phyloP scores from a whole-genome alignment of 345 rosid genomes.

The Linum usitatissimum region DNA sequence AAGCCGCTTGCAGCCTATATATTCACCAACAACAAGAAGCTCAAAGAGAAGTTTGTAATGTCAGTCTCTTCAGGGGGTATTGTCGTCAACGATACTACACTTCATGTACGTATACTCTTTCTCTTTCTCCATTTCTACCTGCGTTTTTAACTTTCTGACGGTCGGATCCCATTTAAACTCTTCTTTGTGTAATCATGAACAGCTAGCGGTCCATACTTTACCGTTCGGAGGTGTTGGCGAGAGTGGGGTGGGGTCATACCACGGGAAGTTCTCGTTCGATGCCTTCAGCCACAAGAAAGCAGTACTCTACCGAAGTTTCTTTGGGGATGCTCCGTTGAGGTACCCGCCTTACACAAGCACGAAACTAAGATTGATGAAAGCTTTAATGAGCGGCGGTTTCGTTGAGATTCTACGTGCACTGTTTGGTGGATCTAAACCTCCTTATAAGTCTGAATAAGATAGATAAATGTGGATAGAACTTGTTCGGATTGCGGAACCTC shows the following conservation, averaged over 20 bases:
- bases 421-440: not conserved
- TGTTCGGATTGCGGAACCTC: not conserved
- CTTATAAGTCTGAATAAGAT: not conserved
- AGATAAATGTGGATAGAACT: not conserved
- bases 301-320: slow-evolving; percentile 55
- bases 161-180: not conserved
- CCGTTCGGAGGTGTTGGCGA: slow-evolving; percentile 98
- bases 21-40: slow-evolving; percentile 62
- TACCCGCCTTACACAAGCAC: slow-evolving; percentile 68
- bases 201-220: slow-evolving; percentile 53
- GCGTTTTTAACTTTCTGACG: not conserved
- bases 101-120: slow-evolving; percentile 51
- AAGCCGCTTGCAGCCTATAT: slow-evolving; percentile 96
- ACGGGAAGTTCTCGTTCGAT: slow-evolving; percentile 91
- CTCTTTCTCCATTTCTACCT: not conserved
- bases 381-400: not conserved
- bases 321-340: slow-evolving; percentile 50
- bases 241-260: slow-evolving; percentile 88
- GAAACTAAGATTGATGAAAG: slow-evolving; percentile 42
- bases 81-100: slow-evolving; percentile 64
- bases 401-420: not conserved
- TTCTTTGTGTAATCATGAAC: not conserved
- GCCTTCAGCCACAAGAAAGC: slow-evolving; percentile 95
- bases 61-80: slow-evolving; percentile 82
- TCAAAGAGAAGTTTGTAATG: slow-evolving; percentile 51